These are phyloP conservation scores for Coemansia aciculifera DNA, from an alignment of 192 early-diverging fungal genomes.

Conservation along the genomic window DNA sequence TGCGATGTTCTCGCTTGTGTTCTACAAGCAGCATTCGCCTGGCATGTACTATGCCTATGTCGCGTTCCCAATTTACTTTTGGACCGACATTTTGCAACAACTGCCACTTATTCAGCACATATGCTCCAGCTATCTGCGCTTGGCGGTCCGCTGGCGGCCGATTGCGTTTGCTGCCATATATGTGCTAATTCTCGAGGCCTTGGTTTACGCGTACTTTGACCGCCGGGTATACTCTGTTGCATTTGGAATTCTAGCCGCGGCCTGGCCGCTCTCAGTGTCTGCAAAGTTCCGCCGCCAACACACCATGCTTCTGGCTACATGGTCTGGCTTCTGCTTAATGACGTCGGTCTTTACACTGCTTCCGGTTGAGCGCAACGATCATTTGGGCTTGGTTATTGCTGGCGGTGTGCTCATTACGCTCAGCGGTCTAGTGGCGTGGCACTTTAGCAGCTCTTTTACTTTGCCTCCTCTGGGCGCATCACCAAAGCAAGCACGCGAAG, in stretches of 20 bases:
- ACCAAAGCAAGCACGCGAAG: slow-evolving; percentile 20
- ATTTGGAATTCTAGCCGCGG: slow-evolving; percentile 67
- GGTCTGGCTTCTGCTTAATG: slow-evolving; percentile 66
- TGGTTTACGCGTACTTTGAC: slow-evolving; percentile 88
- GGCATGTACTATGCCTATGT: slow-evolving; percentile 85
- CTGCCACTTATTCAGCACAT: slow-evolving; percentile 34
- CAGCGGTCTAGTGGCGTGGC: slow-evolving; percentile 51
- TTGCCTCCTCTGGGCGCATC: slow-evolving; percentile 35
- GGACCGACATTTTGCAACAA: slow-evolving; percentile 63
- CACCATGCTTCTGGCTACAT: slow-evolving; percentile 56
- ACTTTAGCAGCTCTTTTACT: slow-evolving; percentile 36
- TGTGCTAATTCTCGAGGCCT: slow-evolving; percentile 69
- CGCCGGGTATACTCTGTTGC: slow-evolving; percentile 58
- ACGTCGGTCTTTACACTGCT: slow-evolving; percentile 86
- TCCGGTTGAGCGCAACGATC: slow-evolving; percentile 83
- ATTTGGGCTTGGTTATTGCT: slow-evolving; percentile 61
- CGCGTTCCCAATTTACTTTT: slow-evolving; percentile 85
- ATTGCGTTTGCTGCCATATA: slow-evolving; percentile 56
- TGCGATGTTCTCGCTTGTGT: slow-evolving; percentile 56
- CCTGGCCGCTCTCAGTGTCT: slow-evolving; percentile 65
- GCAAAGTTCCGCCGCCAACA: slow-evolving; percentile 54
- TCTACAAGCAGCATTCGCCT: slow-evolving; percentile 77
- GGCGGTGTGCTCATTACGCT: slow-evolving; percentile 40
- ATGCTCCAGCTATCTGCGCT: slow-evolving; percentile 19
- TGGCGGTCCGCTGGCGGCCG: slow-evolving; percentile 39